Conservation (phyloP, 2,329 filamentous ascomycete species). For the Arthrinium phaeospermum region DNA sequence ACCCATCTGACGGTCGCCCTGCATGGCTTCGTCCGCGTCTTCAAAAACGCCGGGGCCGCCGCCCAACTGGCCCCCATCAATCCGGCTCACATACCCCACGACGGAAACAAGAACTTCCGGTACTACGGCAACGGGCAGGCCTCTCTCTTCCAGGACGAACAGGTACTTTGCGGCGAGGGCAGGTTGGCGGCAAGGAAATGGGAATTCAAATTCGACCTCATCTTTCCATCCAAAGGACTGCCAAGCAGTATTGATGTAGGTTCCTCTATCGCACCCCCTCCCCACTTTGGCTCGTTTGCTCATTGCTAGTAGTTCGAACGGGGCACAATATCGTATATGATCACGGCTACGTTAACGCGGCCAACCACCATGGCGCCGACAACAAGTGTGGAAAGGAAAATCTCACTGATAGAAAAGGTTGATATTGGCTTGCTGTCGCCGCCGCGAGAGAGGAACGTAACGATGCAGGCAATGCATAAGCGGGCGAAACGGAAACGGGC, state of each 20-base stretch:
- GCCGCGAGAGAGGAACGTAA: constrained; percentile 82
- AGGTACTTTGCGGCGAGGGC: constrained; percentile 79
- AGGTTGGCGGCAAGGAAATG: constrained; percentile 76
- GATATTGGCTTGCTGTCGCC: constrained; percentile 79
- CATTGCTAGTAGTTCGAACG: constrained; percentile 77
- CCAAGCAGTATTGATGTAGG: constrained; percentile 96
- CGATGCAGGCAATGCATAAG: constrained; percentile 84
- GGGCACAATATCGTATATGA: constrained; percentile 88
- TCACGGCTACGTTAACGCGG: constrained; percentile 87
- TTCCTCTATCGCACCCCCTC: constrained; percentile 30
- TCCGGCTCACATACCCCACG: constrained; percentile 45
- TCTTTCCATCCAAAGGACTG: constrained; percentile 71
- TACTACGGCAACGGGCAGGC: constrained; percentile 80
- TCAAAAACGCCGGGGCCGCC: constrained; percentile 68
- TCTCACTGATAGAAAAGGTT: constrained; percentile 80
- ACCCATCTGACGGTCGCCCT: constrained; percentile 81
- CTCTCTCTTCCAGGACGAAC: constrained; percentile 83
- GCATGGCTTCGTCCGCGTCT: constrained; percentile 80
- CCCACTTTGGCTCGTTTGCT: not conserved
- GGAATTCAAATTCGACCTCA: constrained; percentile 78
- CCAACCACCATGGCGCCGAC: constrained; percentile 86
- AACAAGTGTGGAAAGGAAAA: constrained; percentile 78
- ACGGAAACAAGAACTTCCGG: constrained; percentile 48
- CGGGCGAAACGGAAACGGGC: constrained; percentile 68
- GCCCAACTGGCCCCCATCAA: constrained; percentile 53